phyloP scores from a whole-genome alignment of 208 protist species.

The Perkinsela sp. region DNA sequence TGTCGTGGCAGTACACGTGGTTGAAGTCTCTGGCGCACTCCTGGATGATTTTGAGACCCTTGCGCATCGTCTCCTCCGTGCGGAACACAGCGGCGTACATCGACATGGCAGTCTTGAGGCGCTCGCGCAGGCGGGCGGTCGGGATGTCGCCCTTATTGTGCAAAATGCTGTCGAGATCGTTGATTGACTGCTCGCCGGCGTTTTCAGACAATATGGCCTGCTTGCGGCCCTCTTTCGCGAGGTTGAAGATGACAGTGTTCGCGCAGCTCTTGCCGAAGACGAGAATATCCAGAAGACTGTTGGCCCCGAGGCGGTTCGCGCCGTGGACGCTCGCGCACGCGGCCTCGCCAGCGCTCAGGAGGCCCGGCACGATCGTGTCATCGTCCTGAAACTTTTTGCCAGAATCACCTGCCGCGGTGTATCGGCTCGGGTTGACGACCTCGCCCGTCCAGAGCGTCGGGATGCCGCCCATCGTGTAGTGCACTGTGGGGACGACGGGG shows the following conservation, averaged over 20 bases:
- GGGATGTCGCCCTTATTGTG: conserved; percentile 66
- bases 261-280: conserved; percentile 92
- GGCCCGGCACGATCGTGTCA: conserved; percentile 77
- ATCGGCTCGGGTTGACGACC: conserved; percentile 26
- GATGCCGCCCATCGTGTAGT: conserved; percentile 94
- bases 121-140: conserved; percentile 68
- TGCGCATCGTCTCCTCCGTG: conserved; percentile 61
- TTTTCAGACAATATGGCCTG: conserved; percentile 44
- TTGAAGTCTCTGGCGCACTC: conserved; percentile 69
- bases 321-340: conserved; percentile 91
- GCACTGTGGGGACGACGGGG: conserved; percentile 92
- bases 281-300: conserved; percentile 96
- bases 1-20: conserved; percentile 74
- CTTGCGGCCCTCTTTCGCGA: conserved; percentile 54
- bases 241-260: conserved; percentile 65
- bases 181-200: conserved; percentile 73
- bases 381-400: conserved; percentile 30
- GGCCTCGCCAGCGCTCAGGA: conserved; percentile 89
- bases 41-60: conserved; percentile 67
- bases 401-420: background rate
- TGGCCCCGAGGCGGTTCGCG: conserved; percentile 92
- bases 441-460: conserved; percentile 67
- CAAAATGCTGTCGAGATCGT: conserved; percentile 76
- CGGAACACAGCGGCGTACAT: conserved; percentile 84
- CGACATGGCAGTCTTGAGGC: conserved; percentile 91